Evolutionary conservation across 2,329 filamentous ascomycete species (phyloP).

Genomic region (Penicillium sp.): DNA sequence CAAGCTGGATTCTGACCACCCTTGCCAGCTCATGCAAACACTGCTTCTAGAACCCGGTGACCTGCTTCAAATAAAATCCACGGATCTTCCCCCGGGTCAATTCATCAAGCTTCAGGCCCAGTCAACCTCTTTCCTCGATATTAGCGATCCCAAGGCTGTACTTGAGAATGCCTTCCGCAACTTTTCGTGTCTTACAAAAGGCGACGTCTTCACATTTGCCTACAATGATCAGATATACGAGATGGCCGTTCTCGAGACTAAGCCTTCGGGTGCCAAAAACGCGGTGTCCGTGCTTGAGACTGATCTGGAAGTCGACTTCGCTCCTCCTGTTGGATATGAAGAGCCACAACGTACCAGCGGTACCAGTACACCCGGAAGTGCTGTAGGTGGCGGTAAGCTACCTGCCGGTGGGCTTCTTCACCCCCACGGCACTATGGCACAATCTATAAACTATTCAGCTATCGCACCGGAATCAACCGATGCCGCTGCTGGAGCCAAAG

Average conservation of each 20-base stretch:
- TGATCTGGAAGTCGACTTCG: constrained; percentile 95
- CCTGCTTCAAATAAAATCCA: constrained; percentile 92
- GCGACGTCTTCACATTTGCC: constrained; percentile 92
- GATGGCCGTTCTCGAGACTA: constrained; percentile 90
- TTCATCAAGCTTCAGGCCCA: constrained; percentile 98
- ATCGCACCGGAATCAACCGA: constrained; percentile 79
- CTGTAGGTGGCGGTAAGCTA: constrained; percentile 61
- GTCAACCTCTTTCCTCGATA: constrained; percentile 90
- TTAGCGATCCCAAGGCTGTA: constrained; percentile 95
- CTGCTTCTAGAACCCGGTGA: constrained; percentile 88
- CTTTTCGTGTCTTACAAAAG: constrained; percentile 90
- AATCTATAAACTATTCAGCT: constrained; percentile 93
- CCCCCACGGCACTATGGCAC: constrained; percentile 90
- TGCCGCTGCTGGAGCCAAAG: constrained; percentile 65
- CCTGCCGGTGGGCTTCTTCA: constrained; percentile 77
- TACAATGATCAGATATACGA: constrained; percentile 96
- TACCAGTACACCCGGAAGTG: constrained; percentile 82
- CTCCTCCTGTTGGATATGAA: constrained; percentile 89
- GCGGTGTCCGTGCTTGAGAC: constrained; percentile 93
- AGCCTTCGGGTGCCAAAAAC: constrained; percentile 80
- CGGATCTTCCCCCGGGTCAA: constrained; percentile 84
- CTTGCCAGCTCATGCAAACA: constrained; percentile 83
- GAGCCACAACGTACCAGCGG: constrained; percentile 79
- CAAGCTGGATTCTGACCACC: not conserved
- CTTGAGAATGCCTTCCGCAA: constrained; percentile 95